Evolutionary conservation across 371 early-diverging fungal genomes (phyloP).

Genomic region (Batkoa obscura): DNA sequence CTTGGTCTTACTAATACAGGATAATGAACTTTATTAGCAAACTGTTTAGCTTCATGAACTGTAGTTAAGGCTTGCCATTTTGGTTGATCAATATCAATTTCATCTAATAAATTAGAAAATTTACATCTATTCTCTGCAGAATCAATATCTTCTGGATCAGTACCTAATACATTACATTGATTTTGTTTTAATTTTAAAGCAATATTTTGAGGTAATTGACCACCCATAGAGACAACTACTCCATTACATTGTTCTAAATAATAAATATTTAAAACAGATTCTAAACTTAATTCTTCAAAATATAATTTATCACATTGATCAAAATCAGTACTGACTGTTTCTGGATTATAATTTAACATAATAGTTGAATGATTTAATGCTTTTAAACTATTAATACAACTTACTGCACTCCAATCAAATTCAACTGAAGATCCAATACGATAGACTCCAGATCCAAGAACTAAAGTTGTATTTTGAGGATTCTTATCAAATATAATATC

Average conservation of each 20-base stretch:
- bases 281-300: constrained; percentile 80
- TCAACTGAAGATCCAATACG: constrained; percentile 93
- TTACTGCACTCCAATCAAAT: constrained; percentile 94
- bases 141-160: constrained; percentile 85
- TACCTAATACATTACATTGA: constrained; percentile 77
- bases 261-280: constrained; percentile 87
- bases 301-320: constrained; percentile 90
- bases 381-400: constrained; percentile 76
- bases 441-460: constrained; percentile 89
- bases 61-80: constrained; percentile 81
- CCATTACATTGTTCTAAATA: constrained; percentile 64
- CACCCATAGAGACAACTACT: constrained; percentile 82
- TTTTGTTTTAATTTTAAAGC: constrained; percentile 67
- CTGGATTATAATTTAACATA: constrained; percentile 96
- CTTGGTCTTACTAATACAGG: constrained; percentile 91
- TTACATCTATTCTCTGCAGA: constrained; percentile 87
- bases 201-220: constrained; percentile 93
- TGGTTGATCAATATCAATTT: constrained; percentile 89
- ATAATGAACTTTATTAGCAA: constrained; percentile 70
- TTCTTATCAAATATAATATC: constrained; percentile 46
- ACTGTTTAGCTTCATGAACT: constrained; percentile 57
- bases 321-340: constrained; percentile 92
- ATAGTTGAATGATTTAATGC: constrained; percentile 63
- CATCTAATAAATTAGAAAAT: constrained; percentile 84
- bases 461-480: constrained; percentile 49